Evolutionary conservation across 2,329 filamentous ascomycete genomes (phyloP), one percentile per base, ranked within the genome.

Genomic region (Exophiala bonariae): DNA sequence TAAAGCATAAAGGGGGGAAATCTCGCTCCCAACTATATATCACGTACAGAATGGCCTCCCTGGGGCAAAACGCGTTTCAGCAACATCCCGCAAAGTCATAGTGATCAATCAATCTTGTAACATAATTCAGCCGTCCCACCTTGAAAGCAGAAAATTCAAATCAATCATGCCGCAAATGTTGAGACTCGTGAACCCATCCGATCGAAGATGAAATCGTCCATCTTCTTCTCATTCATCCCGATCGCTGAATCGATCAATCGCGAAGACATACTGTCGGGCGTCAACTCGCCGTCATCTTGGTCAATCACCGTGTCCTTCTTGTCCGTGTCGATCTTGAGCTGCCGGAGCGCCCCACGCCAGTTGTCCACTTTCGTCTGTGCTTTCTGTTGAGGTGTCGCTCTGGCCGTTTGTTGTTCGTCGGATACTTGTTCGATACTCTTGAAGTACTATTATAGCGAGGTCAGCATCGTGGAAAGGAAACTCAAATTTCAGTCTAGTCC

Each of bases 341-440:
- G 67, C 44, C 69, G 69, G 22, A 59, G 35, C 3, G 52, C 54
- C 4, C 54, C 56, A 30, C 57, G 54, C 57, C 54, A 59, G 23
- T 56, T 52, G 13, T 55, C 50, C n/a, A 44, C 26, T 23, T 44
- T 38, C 4, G 34, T 30, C 33, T 43, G 42, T 20, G 47, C 45
- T 10, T 36, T 43, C 26, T 35, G 40, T 39, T 43, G 43, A 20
- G 52, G 44, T 14, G 50, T 47, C 11, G 41, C 47, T 40, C 32
- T 49, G 43, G 47, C 41, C 20, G 45, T 56, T 36, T 49, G 37
- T 71, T 70, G 7, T 67, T 72, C 23, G 66, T 65, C 7, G 65
- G 69, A 56, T 71, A 85, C 76, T 60, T 81, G 76, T 65, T 87
- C 83, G 59, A 87, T 86, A 52, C 79, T 82, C 69, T 86, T 86